These are phyloP conservation scores for Boletus fagicola DNA, from an alignment of 768 basidiomycete genomes.

Conservation along the genomic window DNA sequence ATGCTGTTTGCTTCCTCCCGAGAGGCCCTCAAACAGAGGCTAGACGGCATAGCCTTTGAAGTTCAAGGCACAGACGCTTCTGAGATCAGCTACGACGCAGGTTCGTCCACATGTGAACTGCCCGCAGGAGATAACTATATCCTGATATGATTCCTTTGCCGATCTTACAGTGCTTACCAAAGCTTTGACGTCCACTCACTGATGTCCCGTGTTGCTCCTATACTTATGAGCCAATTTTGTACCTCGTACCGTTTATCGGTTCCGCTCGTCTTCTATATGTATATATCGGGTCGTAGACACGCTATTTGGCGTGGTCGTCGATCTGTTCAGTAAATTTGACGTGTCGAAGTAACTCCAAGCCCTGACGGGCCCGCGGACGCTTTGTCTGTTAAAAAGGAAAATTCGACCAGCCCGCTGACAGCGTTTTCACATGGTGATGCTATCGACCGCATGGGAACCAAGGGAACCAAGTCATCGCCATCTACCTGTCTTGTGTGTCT, in stretches of 20 bases:
- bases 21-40: conserved; percentile 67
- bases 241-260: background rate
- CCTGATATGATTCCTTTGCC: background rate
- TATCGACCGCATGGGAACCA: background rate
- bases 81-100: conserved; percentile 69
- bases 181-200: conserved; percentile 15
- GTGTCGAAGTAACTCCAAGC: background rate
- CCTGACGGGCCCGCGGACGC: background rate
- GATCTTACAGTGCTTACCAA: conserved; percentile 20
- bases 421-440: too few species aligned
- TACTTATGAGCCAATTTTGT: background rate
- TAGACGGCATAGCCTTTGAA: conserved; percentile 77
- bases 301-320: background rate
- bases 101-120: conserved; percentile 44
- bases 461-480: background rate
- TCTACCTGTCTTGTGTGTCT: background rate
- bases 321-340: conserved; percentile 1
- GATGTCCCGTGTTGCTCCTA: conserved; percentile 1
- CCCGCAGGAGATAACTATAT: background rate
- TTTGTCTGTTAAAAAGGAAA: background rate
- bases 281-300: background rate
- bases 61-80: conserved; percentile 80
- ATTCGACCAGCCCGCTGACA: background rate
- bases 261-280: background rate
- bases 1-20: conserved; percentile 91